phyloP scores from a whole-genome alignment of 2,329 filamentous ascomycete species.

The Allantophomopsis lycopodina region DNA sequence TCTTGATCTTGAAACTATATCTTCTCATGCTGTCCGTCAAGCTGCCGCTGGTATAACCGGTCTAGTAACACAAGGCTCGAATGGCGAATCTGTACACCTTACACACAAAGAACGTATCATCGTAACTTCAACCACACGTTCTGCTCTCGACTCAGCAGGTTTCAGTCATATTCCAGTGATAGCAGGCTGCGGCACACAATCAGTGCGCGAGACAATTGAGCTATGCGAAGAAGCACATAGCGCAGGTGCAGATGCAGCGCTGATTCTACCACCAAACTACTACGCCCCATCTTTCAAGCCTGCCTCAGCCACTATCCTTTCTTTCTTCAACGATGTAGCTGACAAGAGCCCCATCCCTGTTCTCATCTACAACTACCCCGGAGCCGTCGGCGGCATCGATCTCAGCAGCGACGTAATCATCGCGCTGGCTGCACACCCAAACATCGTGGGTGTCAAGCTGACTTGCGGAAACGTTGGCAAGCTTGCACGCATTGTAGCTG shows the following conservation, averaged over 20 bases:
- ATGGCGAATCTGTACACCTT: conserved; percentile 48
- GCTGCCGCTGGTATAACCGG: conserved; percentile 42
- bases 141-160: conserved; percentile 43
- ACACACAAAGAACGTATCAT: conserved; percentile 45
- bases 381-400: conserved; percentile 74
- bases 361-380: conserved; percentile 84
- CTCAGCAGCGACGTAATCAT: conserved; percentile 82
- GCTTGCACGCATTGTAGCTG: conserved; percentile 39
- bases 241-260: conserved; percentile 51
- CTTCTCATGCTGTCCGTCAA: conserved; percentile 33
- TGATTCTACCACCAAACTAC: conserved; percentile 55
- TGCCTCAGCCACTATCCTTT: conserved; percentile 36
- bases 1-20: conserved; percentile 44
- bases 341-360: conserved; percentile 63
- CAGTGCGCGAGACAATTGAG: conserved; percentile 50
- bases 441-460: conserved; percentile 84
- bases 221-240: conserved; percentile 47
- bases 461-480: conserved; percentile 71
- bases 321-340: conserved; percentile 46
- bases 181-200: conserved; percentile 53
- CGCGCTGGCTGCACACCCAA: conserved; percentile 63
- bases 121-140: conserved; percentile 44
- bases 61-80: conserved; percentile 46
- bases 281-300: conserved; percentile 45
- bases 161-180: conserved; percentile 46